Base-by-base conservation (phyloP, 2,329 filamentous ascomycete genomes). In the Cercospora zeae-maydis region DNA sequence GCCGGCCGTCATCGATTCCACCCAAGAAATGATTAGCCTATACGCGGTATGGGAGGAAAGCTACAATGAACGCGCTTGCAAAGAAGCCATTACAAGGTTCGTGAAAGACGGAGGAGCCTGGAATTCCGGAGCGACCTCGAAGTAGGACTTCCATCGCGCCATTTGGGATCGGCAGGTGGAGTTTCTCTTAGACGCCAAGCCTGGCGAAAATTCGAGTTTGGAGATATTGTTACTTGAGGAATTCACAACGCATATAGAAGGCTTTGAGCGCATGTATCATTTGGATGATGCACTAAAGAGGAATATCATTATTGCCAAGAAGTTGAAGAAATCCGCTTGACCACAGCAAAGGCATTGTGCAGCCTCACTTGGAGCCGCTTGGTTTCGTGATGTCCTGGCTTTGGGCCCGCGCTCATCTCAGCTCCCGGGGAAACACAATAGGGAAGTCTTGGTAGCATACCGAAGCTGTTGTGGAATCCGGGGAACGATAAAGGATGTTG, bases 11-110 rank as follows among this genome's bases (percentile, higher is more conserved):
- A 89, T 96, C 56, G 91, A 96, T 76, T 92, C 90, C 72, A 93
- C 91, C 0, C 93, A 97, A 77, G 93, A 96, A 78, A 84, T 96
- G 66, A 91, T 97, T 58, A 93, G 91, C 3, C 85, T 96, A 66
- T 96, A 96, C 74, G 91, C 96, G 72, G 78, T 86, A 0, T 89
- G 86, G 86, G 87, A 89, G 67, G 62, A 88, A 67, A 80, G 80
- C 63, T 89, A 87, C 72, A 85, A 79, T 59, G 86, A 89, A 71
- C 86, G 88, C 74, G 78, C 79, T 13, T 86, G 85, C 71, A 88
- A 86, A 74, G 87, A 89, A 66, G 78, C 83, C 66, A 82, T 89
- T 70, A 80, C 80, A 8, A 81, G 84, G 67, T 86, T 87, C 75
- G 81, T 88, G 59, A 88, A 86, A 74, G 81, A 80, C 56, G 82